Base-by-base conservation (phyloP, 2,329 filamentous ascomycete species). In the Colletotrichum viniferum region DNA sequence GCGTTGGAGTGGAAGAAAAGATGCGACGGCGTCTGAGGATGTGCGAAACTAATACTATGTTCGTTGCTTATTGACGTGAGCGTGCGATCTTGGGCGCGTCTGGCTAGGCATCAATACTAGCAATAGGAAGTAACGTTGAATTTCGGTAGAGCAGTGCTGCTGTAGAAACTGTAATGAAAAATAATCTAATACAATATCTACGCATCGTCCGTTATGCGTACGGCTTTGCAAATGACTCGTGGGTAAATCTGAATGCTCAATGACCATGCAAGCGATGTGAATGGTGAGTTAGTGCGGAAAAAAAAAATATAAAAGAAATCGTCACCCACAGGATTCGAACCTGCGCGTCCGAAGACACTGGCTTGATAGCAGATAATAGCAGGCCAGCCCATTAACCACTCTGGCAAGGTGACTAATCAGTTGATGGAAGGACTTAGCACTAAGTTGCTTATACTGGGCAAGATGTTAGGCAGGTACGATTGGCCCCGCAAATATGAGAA, bases 371-470 rank as follows among this genome's bases (percentile, higher is more conserved):
- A 30, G 61, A 30, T 68, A 48, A 36, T 75, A 75, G 73, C 73
- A 75, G 73, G 73, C 69, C 73, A 75, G 73, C 69, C 73, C 73
- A 75, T 75, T 75, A 75, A 75, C 73, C 73, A 75, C 73, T 75
- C 73, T 75, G 73, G 73, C 73, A 75, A 75, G 63, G 69, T 66
- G 69, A 75, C 73, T 60, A 14, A 72, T 34, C 34, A 7, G 7
- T 32, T n/a, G 9, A 14, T 62, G 24, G 0, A 3, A 7, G 0
- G 1, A 0, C 0, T 0, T 0, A 0, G 5, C 18, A n/a, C n/a
- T 13, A 48, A 48, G 1, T 0, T 13, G 5, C 0, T 3, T 5
- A 48, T 48, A 48, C 7, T 0, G n/a, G 43, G n/a, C 10, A 0
- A 1, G 0, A 1, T 0, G 2, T 2, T 2, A 0, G 6, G 7